Conservation (phyloP, 2,329 filamentous ascomycete genomes). For the Podosphaera xanthii region DNA sequence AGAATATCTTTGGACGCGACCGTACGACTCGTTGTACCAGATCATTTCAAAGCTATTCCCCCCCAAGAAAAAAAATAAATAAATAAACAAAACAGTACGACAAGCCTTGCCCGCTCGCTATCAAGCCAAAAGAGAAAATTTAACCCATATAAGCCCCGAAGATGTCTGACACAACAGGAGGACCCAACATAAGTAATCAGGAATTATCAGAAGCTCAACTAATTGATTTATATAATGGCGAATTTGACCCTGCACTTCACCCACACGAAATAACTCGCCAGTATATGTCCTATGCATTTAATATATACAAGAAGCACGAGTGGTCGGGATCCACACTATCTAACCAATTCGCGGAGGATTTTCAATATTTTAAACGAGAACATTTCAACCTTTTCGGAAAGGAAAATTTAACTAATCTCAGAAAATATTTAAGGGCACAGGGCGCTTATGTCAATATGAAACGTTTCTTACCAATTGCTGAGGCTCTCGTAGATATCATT, state of each 20-base stretch:
- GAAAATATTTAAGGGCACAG: neutral
- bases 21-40: neutral
- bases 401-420: neutral
- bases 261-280: neutral
- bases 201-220: too few species aligned
- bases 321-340: neutral
- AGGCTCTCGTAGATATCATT: neutral
- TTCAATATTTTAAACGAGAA: neutral
- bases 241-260: neutral
- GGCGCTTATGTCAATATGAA: neutral
- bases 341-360: neutral
- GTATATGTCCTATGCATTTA: neutral
- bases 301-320: neutral
- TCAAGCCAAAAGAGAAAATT: too few species aligned
- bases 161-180: too few species aligned
- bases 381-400: neutral
- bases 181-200: too few species aligned
- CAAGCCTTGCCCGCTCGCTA: too few species aligned
- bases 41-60: too few species aligned
- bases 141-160: too few species aligned
- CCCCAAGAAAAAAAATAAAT: neutral
- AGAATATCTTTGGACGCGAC: neutral
- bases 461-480: neutral
- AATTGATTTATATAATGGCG: neutral
- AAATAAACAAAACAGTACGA: too few species aligned